Evolutionary conservation across 495 filamentous ascomycete genomes (phyloP).

Genomic region (Clavariopsis aquatica): DNA sequence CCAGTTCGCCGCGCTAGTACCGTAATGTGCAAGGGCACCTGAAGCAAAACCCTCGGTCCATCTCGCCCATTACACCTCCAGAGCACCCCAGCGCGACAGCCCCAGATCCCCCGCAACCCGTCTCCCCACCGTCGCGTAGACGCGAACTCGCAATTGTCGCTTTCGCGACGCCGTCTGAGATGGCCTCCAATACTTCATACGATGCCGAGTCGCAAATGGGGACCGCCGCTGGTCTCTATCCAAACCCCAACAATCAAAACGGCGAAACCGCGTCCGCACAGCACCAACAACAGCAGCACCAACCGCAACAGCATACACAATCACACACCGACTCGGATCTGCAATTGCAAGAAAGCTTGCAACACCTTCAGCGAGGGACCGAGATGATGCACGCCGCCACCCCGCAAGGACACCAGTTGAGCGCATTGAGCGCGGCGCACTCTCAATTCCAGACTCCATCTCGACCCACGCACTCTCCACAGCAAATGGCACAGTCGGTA

Average conservation of each 20-base stretch:
- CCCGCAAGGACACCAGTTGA: constrained; percentile 30
- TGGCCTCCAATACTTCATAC: constrained; percentile 33
- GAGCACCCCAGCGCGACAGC: constrained; percentile 19
- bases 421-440: constrained; percentile 20
- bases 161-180: constrained; percentile 15
- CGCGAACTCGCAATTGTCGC: constrained; percentile 6
- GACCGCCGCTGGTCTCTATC: constrained; percentile 25
- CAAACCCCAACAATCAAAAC: constrained; percentile 39
- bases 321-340: constrained; percentile 26
- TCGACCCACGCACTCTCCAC: constrained; percentile 36
- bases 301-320: constrained; percentile 20
- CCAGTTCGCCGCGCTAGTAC: neutral
- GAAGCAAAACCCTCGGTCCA: constrained; percentile 16
- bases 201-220: constrained; percentile 21
- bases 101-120: constrained; percentile 14
- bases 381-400: constrained; percentile 21
- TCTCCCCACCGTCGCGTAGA: constrained; percentile 9
- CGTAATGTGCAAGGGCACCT: constrained; percentile 26
- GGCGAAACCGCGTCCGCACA: constrained; percentile 28
- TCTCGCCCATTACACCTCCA: constrained; percentile 19
- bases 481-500: constrained; percentile 38
- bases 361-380: constrained; percentile 25
- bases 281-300: constrained; percentile 25
- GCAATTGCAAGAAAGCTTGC: constrained; percentile 31
- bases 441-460: constrained; percentile 33